Evolutionary conservation across 2,329 filamentous ascomycete genomes (phyloP), one percentile per base, ranked within the genome.

Genomic region (Venturia nashicola): DNA sequence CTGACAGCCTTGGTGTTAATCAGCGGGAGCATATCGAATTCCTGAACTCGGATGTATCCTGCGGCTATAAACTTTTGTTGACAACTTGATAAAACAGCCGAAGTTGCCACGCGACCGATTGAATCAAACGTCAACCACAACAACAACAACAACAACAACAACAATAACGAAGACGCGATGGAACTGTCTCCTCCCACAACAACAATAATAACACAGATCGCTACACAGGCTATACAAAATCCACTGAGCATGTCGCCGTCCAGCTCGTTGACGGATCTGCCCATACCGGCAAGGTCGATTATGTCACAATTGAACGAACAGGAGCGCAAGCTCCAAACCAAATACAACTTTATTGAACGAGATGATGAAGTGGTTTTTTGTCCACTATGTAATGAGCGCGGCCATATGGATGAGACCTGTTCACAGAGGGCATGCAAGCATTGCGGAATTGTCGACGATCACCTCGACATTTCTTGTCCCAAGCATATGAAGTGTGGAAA

Each of bases 391-490:
- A 73, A 73, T 20, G 72, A 76, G 62, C 70, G 74, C 65, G 78
- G 77, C 5, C 78, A 80, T 66, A 68, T 77, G 65, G 70, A 72
- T 23, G 72, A 75, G 36, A 69, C 74, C 42, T 80, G 78, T 68
- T 76, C 77, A 4, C 36, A 46, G 12, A 36, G 39, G 16, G 65
- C 76, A 70, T 80, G 78, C 67, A 66, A 71, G 39, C 74, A 79
- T 67, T 80, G 78, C 66, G 71, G 73, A 43, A 70, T 72, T 11
- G 75, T 75, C 72, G 72, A 74, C 64, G 43, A 72, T 44, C 78
- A 87, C 70, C 77, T 77, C 62, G 74, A 76, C 5, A 78, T 78
- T 67, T 75, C 72, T 63, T 87, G 85, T 67, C 81, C 83, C 12
- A 75, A 73, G 5, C 77, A 76, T 42, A 72, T 72, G 42, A 78